These are phyloP conservation scores for Rhypophila decipiens DNA, from an alignment of 495 filamentous ascomycete species.

Conservation along the genomic window DNA sequence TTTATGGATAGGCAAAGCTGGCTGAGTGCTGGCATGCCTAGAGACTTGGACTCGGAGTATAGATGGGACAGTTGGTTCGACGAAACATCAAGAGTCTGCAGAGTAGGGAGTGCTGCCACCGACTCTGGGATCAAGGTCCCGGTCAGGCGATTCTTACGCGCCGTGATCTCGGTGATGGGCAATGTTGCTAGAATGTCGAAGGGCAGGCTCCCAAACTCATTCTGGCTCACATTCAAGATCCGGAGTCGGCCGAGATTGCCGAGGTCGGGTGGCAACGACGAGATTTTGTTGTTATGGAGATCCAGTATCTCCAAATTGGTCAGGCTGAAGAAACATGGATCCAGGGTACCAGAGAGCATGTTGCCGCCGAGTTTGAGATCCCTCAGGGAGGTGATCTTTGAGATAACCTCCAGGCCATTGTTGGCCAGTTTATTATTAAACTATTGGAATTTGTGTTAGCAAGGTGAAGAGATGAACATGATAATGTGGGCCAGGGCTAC, in stretches of 20 bases:
- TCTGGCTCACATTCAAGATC: constrained; percentile 70
- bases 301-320: constrained; percentile 71
- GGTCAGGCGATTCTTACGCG: constrained; percentile 70
- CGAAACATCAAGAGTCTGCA: constrained; percentile 71
- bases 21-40: constrained; percentile 61
- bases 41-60: constrained; percentile 19
- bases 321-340: constrained; percentile 51
- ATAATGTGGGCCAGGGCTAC: constrained; percentile 20
- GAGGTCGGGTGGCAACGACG: constrained; percentile 64
- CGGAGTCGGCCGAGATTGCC: constrained; percentile 58
- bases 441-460: constrained; percentile 29
- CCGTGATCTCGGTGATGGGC: constrained; percentile 66
- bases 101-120: constrained; percentile 48
- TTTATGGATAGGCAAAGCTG: constrained; percentile 71
- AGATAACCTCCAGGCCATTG: constrained; percentile 62
- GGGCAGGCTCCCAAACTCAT: constrained; percentile 62
- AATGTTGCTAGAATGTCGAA: constrained; percentile 59
- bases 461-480: not conserved
- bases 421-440: constrained; percentile 75
- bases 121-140: constrained; percentile 62
- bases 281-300: constrained; percentile 72
- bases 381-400: constrained; percentile 60
- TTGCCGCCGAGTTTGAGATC: constrained; percentile 84
- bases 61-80: constrained; percentile 61
- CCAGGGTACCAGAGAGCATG: constrained; percentile 57